Evolutionary conservation across 2,329 filamentous ascomycete genomes (phyloP), one percentile per base, ranked within the genome.

Genomic region (Xylaria sp.): DNA sequence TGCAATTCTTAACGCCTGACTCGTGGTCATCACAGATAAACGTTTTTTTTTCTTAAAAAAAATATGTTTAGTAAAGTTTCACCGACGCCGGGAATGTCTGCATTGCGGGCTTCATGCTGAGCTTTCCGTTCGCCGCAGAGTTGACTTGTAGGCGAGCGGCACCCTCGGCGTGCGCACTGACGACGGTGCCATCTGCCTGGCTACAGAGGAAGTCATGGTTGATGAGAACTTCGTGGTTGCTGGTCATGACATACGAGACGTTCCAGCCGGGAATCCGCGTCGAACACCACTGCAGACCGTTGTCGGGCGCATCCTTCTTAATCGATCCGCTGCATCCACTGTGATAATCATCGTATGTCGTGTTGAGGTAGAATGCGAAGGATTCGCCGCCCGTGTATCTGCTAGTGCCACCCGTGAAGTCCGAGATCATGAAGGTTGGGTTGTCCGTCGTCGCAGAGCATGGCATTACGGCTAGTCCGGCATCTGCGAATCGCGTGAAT

Each of bases 311-410:
- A 20, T 58, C 68, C 4, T 66, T 65, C 32, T 10, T 25, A 6
- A 72, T 60, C 1, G 60, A 63, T 6, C 70, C 70, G 39, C 63
- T 65, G 66, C 70, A 72, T 20, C 70, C 70, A 58, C 66, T 69
- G 50, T 65, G 63, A 56, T 70, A 72, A 59, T 66, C 68, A 32
- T 67, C 52, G 61, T 70, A 72, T 30, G 60, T 69, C 25, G 63
- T 68, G 57, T 66, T 65, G 46, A 72, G 70, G 55, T 67, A 67
- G 66, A 72, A 72, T 1, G 66, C 62, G 59, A 72, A 72, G 1
- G 68, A 70, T 56, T 70, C 66, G 64, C 68, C 67, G 45, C 68
- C 68, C 4, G 66, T 68, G 61, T 72, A 70, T 36, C n/a, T 46
- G 52, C 68, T 67, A 32, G 63, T 64, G 30, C 68, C 66, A 41